A percentile compares a stretch with the other conserved stretches of the same genome.
These are phyloP conservation scores for Acacia crassicarpa DNA, from an alignment of 306 rosid species.

Conservation along the genomic window DNA sequence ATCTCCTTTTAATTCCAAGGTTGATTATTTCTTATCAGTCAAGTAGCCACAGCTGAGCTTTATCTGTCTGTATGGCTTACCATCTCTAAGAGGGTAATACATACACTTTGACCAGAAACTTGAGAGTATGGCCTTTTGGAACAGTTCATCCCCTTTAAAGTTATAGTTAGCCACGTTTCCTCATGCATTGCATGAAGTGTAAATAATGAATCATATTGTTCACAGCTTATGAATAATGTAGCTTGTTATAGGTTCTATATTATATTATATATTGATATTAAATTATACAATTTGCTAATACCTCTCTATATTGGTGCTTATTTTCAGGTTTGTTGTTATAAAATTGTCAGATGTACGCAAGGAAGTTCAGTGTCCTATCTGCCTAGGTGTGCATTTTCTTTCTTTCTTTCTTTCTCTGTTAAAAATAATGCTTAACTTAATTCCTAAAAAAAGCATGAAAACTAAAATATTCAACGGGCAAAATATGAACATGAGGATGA, in stretches of 20 bases:
- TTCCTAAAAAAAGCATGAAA: not conserved
- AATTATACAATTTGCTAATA: slow-evolving; percentile 14
- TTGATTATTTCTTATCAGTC: not conserved
- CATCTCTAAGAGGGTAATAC: not conserved
- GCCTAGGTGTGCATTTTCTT: slow-evolving; percentile 49
- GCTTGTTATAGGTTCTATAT: not conserved
- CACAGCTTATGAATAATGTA: not conserved
- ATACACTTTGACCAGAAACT: not conserved
- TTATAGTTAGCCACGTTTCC: not conserved
- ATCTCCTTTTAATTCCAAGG: not conserved
- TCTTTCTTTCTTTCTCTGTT: not conserved
- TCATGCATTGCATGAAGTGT: not conserved
- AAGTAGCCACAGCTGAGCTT: not conserved
- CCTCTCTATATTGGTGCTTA: slow-evolving; percentile 21
- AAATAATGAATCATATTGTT: not conserved
- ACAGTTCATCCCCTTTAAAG: not conserved
- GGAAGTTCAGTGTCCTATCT: slow-evolving; percentile 79
- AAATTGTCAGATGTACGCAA: slow-evolving; percentile 63
- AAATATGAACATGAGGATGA: not conserved
- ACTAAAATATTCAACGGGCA: not conserved
- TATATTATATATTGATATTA: not conserved
- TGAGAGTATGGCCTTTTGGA: not conserved
- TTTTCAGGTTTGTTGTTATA: slow-evolving; percentile 51
- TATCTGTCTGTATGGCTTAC: not conserved
- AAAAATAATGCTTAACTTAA: not conserved